These are phyloP conservation scores for Lactifluus piperatus DNA, from an alignment of 768 basidiomycete genomes.

Conservation along the genomic window DNA sequence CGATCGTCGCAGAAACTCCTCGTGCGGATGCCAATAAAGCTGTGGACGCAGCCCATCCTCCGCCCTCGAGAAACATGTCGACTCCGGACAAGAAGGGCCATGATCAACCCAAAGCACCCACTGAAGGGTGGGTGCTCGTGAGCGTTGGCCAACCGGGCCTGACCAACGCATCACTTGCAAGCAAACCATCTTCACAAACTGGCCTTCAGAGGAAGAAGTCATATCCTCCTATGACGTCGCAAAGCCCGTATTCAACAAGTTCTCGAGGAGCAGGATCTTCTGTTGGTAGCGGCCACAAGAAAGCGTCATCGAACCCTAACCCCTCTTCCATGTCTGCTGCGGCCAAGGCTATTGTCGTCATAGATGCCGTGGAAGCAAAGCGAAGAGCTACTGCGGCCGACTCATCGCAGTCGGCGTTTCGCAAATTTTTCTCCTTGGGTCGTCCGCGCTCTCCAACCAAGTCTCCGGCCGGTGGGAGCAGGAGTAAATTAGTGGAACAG, in stretches of 20 bases:
- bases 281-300: constrained; percentile 15
- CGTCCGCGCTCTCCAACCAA: constrained; percentile 12
- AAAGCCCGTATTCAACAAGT: constrained; percentile 7
- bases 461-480: constrained; percentile 2
- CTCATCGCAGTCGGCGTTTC: constrained; percentile 20
- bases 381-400: constrained; percentile 26
- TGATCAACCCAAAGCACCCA: constrained; percentile 28
- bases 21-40: constrained; percentile 7
- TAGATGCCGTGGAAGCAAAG: constrained; percentile 49
- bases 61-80: neutral
- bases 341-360: constrained; percentile 55
- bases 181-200: neutral
- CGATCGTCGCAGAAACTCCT: constrained; percentile 43
- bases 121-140: constrained; percentile 56
- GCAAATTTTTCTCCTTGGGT: constrained; percentile 22
- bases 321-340: constrained; percentile 39
- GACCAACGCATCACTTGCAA: constrained; percentile 20
- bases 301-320: constrained; percentile 33
- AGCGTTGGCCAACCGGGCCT: constrained; percentile 37
- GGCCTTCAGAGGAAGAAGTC: constrained; percentile 8
- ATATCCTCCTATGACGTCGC: neutral
- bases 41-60: neutral
- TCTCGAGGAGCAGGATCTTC: constrained; percentile 5
- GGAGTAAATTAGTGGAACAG: constrained; percentile 8
- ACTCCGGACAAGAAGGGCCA: neutral